Percentiles rank a stretch among this genome's conserved stretches.
Conservation (phyloP, 2,329 filamentous ascomycete genomes). For the Aspergillus texensis region DNA sequence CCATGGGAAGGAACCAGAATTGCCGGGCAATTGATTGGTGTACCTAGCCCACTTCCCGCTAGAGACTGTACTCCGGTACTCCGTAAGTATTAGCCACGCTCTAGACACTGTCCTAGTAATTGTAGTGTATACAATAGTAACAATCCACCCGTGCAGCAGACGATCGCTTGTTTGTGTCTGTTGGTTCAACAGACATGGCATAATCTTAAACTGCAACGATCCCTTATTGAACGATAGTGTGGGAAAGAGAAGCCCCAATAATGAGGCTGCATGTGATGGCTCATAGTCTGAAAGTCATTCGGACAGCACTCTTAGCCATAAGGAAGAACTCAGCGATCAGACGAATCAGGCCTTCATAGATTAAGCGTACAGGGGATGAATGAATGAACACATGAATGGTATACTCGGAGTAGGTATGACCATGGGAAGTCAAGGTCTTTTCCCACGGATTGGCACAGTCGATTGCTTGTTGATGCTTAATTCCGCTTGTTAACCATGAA, state of each 20-base stretch:
- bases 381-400: no score
- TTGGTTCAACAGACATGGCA: neutral
- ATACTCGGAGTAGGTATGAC: no score
- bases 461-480: conserved; percentile 1
- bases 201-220: neutral
- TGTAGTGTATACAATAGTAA: conserved; percentile 3
- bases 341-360: no score
- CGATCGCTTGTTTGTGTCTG: neutral
- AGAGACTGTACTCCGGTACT: neutral
- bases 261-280: conserved; percentile 3
- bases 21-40: neutral
- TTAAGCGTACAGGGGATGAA: no score
- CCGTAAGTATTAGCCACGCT: neutral
- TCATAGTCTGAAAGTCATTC: neutral
- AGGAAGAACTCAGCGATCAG: neutral
- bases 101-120: neutral
- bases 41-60: neutral
- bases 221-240: neutral
- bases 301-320: neutral
- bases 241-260: neutral
- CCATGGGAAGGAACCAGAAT: neutral
- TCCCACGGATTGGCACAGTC: neutral
- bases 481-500: neutral
- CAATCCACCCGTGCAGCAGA: neutral
- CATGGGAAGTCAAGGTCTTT: no score